A percentile compares a stretch with the other conserved stretches of the same genome.
Evolutionary conservation across 306 rosid species (phyloP).

Genomic region (Ammopiptanthus mongolicus): DNA sequence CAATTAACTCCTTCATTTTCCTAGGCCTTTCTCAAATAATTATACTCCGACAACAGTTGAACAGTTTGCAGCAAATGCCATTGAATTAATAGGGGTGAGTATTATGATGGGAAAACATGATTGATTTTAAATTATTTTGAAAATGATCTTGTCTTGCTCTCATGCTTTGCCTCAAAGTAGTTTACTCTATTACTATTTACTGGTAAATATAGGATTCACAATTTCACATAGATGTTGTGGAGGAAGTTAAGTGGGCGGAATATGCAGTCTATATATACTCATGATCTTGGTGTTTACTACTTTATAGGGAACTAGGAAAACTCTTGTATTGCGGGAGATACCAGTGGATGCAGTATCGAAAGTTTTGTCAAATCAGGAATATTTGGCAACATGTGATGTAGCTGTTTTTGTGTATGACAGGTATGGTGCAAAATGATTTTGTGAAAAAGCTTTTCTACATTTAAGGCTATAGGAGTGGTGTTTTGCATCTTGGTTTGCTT

Average conservation of each 20-base stretch:
- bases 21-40: constrained; percentile 67
- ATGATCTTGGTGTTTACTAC: constrained; percentile 22
- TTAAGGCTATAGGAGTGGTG: constrained; percentile 5
- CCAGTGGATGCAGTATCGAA: constrained; percentile 60
- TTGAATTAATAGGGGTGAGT: constrained; percentile 75
- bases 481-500: constrained; percentile 16
- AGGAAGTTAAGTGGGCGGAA: not conserved
- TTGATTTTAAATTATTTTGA: constrained; percentile 9
- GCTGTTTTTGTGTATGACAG: constrained; percentile 88
- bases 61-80: constrained; percentile 61
- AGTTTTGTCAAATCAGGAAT: constrained; percentile 52
- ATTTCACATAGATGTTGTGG: constrained; percentile 10
- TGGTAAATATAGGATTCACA: not conserved
- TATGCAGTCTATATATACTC: constrained; percentile 24
- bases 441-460: not conserved
- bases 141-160: not conserved
- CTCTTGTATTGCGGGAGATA: constrained; percentile 84
- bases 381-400: constrained; percentile 82
- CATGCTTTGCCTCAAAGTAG: not conserved
- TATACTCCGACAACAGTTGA: constrained; percentile 50
- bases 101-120: constrained; percentile 5
- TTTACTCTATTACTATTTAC: not conserved
- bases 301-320: constrained; percentile 62
- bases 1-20: constrained; percentile 19
- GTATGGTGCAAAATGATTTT: constrained; percentile 34